A percentile compares a stretch with the other conserved stretches of the same genome.
phyloP scores from a whole-genome alignment of 31 red algal species.

The Odonthalia washingtoniensis region DNA sequence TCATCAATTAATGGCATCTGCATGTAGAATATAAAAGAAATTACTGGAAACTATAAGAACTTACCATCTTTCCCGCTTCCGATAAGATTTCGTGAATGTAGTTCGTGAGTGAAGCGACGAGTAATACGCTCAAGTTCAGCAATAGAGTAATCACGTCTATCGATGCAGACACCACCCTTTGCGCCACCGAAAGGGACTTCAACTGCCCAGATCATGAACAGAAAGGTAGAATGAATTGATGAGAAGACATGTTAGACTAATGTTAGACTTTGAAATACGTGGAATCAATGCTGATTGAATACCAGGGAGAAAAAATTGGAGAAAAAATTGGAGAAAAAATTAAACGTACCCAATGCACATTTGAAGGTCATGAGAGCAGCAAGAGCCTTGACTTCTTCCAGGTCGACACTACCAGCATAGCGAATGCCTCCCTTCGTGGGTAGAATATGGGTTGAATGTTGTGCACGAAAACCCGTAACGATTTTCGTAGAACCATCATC shows the following conservation, averaged over 20 bases:
- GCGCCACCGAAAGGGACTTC: conserved; percentile 96
- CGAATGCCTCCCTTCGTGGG: conserved; percentile 99
- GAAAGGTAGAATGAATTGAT: no score
- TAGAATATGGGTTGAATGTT: conserved; percentile 84
- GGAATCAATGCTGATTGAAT: no score
- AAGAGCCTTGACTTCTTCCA: conserved; percentile 92
- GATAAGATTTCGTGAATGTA: conserved; percentile 83
- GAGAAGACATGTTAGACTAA: background rate
- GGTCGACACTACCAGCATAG: conserved; percentile 77
- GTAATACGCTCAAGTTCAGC: conserved; percentile 91
- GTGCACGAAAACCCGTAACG: conserved; percentile 87
- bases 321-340: no score
- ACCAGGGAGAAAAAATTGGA: no score
- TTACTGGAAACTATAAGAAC: background rate
- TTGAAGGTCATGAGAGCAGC: conserved; percentile 98
- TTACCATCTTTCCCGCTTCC: conserved; percentile 77
- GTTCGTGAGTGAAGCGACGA: conserved; percentile 84
- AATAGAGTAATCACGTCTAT: conserved; percentile 72
- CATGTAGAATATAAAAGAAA: conserved; percentile 12
- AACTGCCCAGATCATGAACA: no score
- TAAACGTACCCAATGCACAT: conserved; percentile 80
- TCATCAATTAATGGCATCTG: no score
- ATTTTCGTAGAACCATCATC: conserved; percentile 83
- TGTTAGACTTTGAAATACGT: no score
- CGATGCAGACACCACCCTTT: conserved; percentile 93